Evolutionary conservation across 2,329 filamentous ascomycete genomes (phyloP).

Genomic region (Cladophialophora yegresii): DNA sequence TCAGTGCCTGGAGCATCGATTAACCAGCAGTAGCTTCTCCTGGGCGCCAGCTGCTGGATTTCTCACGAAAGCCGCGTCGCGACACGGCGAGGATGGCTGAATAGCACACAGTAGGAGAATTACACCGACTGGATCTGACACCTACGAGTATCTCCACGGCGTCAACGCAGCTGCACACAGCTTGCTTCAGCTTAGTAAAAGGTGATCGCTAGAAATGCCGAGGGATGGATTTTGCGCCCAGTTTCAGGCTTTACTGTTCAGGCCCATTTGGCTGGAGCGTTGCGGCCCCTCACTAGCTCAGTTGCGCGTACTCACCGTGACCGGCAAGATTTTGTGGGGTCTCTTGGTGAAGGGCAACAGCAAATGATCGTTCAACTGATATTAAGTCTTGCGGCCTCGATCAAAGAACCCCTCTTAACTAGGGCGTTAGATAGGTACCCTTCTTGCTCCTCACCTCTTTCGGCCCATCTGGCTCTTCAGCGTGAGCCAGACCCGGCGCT

Average conservation of each 20-base stretch:
- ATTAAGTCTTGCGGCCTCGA: background rate
- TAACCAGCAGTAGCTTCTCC: background rate
- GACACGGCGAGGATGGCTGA: background rate
- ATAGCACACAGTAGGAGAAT: background rate
- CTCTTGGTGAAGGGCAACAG: constrained; percentile 13
- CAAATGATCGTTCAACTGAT: constrained; percentile 13
- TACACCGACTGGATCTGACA: background rate
- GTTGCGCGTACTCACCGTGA: background rate
- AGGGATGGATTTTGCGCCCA: constrained; percentile 4
- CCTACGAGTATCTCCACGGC: background rate
- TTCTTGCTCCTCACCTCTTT: background rate
- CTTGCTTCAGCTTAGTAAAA: too few relatives aligned
- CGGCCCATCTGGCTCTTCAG: background rate
- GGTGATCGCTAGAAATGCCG: constrained; percentile 6
- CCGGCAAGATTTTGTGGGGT: constrained; percentile 13
- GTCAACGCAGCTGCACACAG: background rate
- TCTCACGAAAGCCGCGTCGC: background rate
- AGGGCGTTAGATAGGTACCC: background rate
- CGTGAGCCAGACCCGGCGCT: background rate
- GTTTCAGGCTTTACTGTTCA: background rate
- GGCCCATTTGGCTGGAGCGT: background rate
- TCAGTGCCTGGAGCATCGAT: constrained; percentile 7
- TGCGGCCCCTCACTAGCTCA: background rate
- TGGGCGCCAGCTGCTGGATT: background rate
- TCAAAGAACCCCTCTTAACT: background rate